Conservation (phyloP, 805 yeast genomes). For the Wickerhamomyces xylosicus region DNA sequence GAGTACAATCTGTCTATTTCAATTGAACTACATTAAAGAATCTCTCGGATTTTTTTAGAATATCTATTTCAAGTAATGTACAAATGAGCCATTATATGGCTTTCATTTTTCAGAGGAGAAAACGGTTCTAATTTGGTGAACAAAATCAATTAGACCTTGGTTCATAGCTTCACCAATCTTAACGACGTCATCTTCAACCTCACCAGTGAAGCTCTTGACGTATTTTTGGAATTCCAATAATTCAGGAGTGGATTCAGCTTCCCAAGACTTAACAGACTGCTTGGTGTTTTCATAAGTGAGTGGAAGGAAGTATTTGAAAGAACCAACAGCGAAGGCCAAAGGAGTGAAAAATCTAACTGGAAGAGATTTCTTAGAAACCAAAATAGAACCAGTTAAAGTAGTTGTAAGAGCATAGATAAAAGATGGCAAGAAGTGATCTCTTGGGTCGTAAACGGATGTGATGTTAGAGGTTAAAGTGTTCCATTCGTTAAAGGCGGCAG, state of each 20-base stretch:
- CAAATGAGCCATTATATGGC: too few species aligned
- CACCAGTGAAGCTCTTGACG: constrained; percentile 10
- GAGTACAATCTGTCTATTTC: too few species aligned
- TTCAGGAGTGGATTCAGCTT: constrained; percentile 29
- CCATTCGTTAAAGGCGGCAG: constrained; percentile 17
- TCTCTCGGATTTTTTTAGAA: too few species aligned
- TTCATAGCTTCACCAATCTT: constrained; percentile 5
- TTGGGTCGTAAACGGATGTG: constrained; percentile 17
- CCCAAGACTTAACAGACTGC: constrained; percentile 18
- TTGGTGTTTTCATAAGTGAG: constrained; percentile 28
- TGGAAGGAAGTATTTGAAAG: constrained; percentile 40
- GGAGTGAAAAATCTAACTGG: constrained; percentile 45
- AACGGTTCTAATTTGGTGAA: constrained; percentile 15
- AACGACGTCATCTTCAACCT: constrained; percentile 9
- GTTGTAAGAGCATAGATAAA: constrained; percentile 44
- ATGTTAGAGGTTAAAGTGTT: constrained; percentile 8
- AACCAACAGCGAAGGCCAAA: constrained; percentile 33
- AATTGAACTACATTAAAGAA: too few species aligned
- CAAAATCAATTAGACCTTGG: constrained; percentile 9
- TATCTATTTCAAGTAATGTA: too few species aligned
- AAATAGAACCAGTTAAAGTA: constrained; percentile 45
- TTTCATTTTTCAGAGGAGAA: constrained; percentile 3
- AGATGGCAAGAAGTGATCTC: constrained; percentile 33
- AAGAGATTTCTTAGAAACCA: constrained; percentile 35
- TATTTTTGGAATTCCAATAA: constrained; percentile 19